Evolutionary conservation across 176 grass and related monocot genomes (phyloP).

Genomic region (Oryza officinalis): DNA sequence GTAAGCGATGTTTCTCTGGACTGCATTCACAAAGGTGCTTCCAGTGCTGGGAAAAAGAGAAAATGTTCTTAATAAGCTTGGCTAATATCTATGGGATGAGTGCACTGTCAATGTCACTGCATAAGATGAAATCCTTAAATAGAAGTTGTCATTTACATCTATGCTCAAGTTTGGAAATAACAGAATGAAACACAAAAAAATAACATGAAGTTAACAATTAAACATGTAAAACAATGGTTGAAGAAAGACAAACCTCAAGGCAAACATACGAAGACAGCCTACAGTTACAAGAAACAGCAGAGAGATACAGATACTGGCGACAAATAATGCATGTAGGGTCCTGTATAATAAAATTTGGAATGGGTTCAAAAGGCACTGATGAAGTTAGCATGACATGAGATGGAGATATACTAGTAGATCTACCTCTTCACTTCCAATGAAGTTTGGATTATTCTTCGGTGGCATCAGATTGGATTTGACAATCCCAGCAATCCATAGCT

Average conservation of each 20-base stretch:
- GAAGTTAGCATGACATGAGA: conserved; percentile 14
- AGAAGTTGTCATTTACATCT: conserved; percentile 8
- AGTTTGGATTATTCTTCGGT: conserved; percentile 59
- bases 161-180: neutral
- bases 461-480: conserved; percentile 63
- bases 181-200: neutral
- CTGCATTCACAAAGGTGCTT: conserved; percentile 91
- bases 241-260: conserved; percentile 59
- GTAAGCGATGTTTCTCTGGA: conserved; percentile 69
- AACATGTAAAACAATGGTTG: conserved; percentile 21
- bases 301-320: conserved; percentile 89
- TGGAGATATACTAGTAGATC: neutral
- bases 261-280: conserved; percentile 74
- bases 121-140: conserved; percentile 22
- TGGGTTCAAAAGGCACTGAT: conserved; percentile 28
- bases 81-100: conserved; percentile 11
- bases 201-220: neutral
- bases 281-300: conserved; percentile 73
- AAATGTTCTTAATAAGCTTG: conserved; percentile 27
- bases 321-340: conserved; percentile 89
- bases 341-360: conserved; percentile 52
- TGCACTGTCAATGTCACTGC: conserved; percentile 4
- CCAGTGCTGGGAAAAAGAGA: conserved; percentile 75
- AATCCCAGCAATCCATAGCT: conserved; percentile 83
- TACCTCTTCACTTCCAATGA: conserved; percentile 92